Evolutionary conservation across 148 eudicot species (phyloP).

Genomic region (Mesembryanthemum crystallinum): DNA sequence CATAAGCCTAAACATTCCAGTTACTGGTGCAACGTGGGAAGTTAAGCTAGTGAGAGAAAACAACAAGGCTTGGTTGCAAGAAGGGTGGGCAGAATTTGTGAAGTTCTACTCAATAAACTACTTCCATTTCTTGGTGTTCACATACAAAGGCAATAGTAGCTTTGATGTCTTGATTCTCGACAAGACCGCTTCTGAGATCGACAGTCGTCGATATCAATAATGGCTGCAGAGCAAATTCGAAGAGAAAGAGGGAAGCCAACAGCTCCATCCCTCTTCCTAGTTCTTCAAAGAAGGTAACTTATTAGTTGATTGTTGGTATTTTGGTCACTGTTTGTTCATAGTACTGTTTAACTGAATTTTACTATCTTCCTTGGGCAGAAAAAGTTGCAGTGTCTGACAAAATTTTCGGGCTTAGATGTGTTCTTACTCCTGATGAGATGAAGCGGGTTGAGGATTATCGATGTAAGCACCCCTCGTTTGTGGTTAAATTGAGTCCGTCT

Average conservation of each 20-base stretch:
- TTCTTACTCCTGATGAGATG: background rate
- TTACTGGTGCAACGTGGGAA: slow-evolving; percentile 21
- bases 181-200: slow-evolving; percentile 28
- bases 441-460: background rate
- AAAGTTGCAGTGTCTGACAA: slow-evolving; percentile 8
- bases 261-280: background rate
- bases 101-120: slow-evolving; percentile 23
- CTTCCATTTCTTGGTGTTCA: slow-evolving; percentile 24
- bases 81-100: slow-evolving; percentile 39
- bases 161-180: slow-evolving; percentile 28
- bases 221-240: background rate
- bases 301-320: slow-evolving; percentile 6
- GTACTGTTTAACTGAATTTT: background rate
- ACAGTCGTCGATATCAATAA: background rate
- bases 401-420: background rate
- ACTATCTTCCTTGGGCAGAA: background rate
- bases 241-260: background rate
- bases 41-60: slow-evolving; percentile 21
- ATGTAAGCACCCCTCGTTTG: slow-evolving; percentile 4
- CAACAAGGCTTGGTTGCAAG: slow-evolving; percentile 24
- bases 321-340: slow-evolving; percentile 2
- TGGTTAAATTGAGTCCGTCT: background rate
- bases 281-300: slow-evolving; percentile 15
- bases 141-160: slow-evolving; percentile 24
- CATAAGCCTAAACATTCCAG: slow-evolving; percentile 18